Conservation (phyloP, 176 grass and related monocot genomes). For the Eragrostis nindensis region DNA sequence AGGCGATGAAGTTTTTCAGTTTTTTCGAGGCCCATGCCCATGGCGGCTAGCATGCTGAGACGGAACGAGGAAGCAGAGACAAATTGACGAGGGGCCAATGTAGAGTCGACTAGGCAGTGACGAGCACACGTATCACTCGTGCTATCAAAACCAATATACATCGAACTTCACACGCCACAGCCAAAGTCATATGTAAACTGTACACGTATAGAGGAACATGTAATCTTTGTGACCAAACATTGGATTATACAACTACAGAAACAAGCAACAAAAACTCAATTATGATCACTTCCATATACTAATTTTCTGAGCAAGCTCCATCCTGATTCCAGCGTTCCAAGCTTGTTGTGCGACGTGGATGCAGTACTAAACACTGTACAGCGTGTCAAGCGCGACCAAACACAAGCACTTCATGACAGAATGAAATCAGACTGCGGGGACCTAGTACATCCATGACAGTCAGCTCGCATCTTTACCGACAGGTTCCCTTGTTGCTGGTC, state of each 20-base stretch:
- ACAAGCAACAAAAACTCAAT: neutral
- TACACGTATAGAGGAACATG: neutral
- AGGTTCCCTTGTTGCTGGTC: neutral
- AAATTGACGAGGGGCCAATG: neutral
- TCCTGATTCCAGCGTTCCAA: neutral
- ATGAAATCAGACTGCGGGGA: constrained; percentile 1
- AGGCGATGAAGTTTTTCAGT: too few relatives aligned
- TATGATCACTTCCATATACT: neutral
- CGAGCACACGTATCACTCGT: neutral
- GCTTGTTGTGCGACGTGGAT: neutral
- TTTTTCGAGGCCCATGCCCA: too few relatives aligned
- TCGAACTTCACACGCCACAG: neutral
- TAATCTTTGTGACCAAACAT: neutral
- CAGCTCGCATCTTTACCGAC: neutral
- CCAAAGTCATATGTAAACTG: constrained; percentile 10
- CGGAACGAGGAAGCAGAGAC: neutral
- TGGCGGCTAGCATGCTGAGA: neutral
- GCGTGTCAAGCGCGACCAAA: neutral
- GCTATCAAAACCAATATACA: neutral
- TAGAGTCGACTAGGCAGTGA: too few relatives aligned
- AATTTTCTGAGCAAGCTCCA: neutral
- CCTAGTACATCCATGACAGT: neutral
- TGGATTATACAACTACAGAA: neutral
- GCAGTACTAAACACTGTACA: neutral
- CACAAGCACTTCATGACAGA: neutral